Percentiles rank a stretch among this genome's conserved stretches.
These are phyloP conservation scores for Gryganskiella cystojenkinii DNA, from an alignment of 192 early-diverging fungal genomes.

Conservation along the genomic window DNA sequence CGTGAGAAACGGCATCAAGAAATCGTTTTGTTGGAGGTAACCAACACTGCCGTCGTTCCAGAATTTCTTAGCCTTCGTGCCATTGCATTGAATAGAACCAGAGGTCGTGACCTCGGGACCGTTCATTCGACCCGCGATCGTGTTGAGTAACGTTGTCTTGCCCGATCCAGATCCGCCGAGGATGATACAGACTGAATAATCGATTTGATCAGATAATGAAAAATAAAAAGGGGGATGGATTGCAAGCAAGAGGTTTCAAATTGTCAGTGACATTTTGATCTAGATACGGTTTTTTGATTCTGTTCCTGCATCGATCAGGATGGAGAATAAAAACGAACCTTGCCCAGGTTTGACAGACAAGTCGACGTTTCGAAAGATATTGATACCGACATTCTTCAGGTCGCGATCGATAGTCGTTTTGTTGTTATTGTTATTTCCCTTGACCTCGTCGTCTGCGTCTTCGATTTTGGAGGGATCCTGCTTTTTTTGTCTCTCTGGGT, in stretches of 20 bases:
- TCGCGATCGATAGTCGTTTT: constrained; percentile 26
- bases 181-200: constrained; percentile 74
- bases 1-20: constrained; percentile 52
- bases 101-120: constrained; percentile 57
- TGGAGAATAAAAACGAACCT: constrained; percentile 22
- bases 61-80: constrained; percentile 47
- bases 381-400: constrained; percentile 36
- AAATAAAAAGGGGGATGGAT: neutral
- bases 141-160: constrained; percentile 82
- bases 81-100: constrained; percentile 62
- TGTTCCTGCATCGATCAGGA: neutral
- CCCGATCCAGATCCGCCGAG: constrained; percentile 87
- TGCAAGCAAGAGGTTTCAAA: neutral
- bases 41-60: constrained; percentile 53
- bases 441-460: neutral
- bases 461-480: neutral
- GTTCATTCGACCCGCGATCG: constrained; percentile 72
- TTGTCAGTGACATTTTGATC: too few species aligned
- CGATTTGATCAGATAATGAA: neutral
- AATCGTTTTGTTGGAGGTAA: constrained; percentile 51
- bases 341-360: constrained; percentile 46
- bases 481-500: constrained; percentile 6
- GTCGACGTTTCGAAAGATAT: constrained; percentile 48
- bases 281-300: neutral
- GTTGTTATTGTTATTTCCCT: neutral